Evolutionary conservation across 2,329 filamentous ascomycete genomes (phyloP).

Genomic region (Hirsutella thompsonii): DNA sequence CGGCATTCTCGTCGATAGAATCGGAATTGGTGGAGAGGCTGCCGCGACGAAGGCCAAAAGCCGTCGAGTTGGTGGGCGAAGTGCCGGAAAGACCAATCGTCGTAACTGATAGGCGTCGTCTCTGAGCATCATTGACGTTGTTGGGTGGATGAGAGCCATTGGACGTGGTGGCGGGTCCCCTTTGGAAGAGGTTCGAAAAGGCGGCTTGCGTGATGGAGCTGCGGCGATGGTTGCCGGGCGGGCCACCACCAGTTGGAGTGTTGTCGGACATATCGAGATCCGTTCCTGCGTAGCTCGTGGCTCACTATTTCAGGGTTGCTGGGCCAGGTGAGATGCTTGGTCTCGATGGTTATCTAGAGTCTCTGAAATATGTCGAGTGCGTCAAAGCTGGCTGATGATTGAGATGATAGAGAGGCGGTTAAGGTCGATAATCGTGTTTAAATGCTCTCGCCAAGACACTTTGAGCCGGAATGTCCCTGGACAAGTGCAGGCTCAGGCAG

Average conservation of each 20-base stretch:
- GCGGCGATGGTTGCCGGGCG: slow-evolving; percentile 33
- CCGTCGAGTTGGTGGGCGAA: slow-evolving; percentile 44
- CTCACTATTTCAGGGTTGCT: too few species aligned
- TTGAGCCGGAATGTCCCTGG: too few species aligned
- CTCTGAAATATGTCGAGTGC: too few species aligned
- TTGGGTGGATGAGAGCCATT: slow-evolving; percentile 29
- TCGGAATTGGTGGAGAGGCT: slow-evolving; percentile 60
- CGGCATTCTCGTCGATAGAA: slow-evolving; percentile 58
- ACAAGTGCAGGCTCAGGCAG: too few species aligned
- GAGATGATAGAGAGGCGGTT: too few species aligned
- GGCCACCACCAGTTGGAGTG: slow-evolving; percentile 18
- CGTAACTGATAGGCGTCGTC: slow-evolving; percentile 61
- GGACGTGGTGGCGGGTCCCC: slow-evolving; percentile 38
- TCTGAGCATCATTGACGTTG: slow-evolving; percentile 40
- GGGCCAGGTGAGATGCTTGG: too few species aligned
- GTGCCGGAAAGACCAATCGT: slow-evolving; percentile 62
- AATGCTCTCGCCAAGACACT: too few species aligned
- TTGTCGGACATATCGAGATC: slow-evolving; percentile 15
- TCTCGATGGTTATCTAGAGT: too few species aligned
- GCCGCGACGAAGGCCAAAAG: slow-evolving; percentile 44
- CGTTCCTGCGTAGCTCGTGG: too few species aligned
- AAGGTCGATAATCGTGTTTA: too few species aligned
- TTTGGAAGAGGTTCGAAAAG: slow-evolving; percentile 44
- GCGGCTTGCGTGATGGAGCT: slow-evolving; percentile 44
- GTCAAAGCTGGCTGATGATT: too few species aligned